Base-by-base conservation (phyloP, 371 early-diverging fungal species). In the Fennellomyces sp. region DNA sequence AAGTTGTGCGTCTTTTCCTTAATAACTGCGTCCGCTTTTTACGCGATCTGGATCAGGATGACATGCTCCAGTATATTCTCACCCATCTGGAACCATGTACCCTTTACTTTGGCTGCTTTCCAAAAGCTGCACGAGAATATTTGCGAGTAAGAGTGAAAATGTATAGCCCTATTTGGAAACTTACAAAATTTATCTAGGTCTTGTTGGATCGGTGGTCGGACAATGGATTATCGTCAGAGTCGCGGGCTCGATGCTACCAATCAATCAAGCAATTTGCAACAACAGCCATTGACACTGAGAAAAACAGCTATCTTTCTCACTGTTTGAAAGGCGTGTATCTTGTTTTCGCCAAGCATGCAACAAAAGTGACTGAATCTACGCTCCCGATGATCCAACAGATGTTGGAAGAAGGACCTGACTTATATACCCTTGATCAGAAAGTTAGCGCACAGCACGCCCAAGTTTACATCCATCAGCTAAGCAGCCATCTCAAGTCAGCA, bases 401-500 rank as follows among this genome's bases (percentile, higher is more conserved):
- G 94, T 69, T 84, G 53, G 89, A 89, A 70, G 94, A 91, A 71
- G 89, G 89, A 29, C 91, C 91, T n/a, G 94, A 96, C 52, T 69
- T 96, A 15, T 90, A 88, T 62, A 90, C 91, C 0, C 58, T 89
- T 30, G 88, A 94, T 63, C 75, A 83, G 12, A 82, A 82, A 23
- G 68, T 86, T 28, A 87, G 92, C 31, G 92, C 93, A 75, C 92
- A 94, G 62, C 92, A 91, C 63, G 95, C 89, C 10, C 91, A 93
- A 63, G 84, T 90, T n/a, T 94, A 92, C 69, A 82, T 97, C 33
- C 87, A 95, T 26, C 95, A 95, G 65, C 79, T 97, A 42, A 94
- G 95, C 0, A 90, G 93, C 59, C 90, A 90, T 65, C 75, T 97
- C 56, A 88, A 97, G 51, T 86, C 86, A 58, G 92, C 96, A 21